Evolutionary conservation across 106 monocot species (phyloP).

Genomic region (Posidonia australis): DNA sequence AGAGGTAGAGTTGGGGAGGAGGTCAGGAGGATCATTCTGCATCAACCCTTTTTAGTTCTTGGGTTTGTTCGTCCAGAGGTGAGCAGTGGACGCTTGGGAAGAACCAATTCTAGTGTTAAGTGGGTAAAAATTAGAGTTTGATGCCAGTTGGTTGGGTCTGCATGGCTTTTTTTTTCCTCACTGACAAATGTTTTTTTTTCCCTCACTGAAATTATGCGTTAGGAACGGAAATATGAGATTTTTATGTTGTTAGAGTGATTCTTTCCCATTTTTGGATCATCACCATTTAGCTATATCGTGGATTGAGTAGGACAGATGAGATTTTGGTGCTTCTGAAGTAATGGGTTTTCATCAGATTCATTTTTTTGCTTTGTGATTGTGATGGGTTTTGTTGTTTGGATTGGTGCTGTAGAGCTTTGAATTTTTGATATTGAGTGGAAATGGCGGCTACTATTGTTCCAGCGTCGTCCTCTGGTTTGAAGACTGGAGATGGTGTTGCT

Average conservation of each 20-base stretch:
- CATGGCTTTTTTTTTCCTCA: too few relatives aligned
- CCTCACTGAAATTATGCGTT: too few relatives aligned
- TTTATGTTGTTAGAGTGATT: too few relatives aligned
- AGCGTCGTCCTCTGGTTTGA: slow-evolving; percentile 39
- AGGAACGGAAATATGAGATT: too few relatives aligned
- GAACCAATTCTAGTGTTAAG: too few relatives aligned
- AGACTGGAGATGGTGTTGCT: slow-evolving; percentile 13
- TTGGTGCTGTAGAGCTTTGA: not conserved
- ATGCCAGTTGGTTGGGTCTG: too few relatives aligned
- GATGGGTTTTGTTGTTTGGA: not conserved
- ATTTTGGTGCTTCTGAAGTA: not conserved
- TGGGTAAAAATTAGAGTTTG: too few relatives aligned
- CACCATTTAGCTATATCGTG: not conserved
- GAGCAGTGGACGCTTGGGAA: too few relatives aligned
- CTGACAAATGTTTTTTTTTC: too few relatives aligned
- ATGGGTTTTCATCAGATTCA: not conserved
- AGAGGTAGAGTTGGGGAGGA: too few relatives aligned
- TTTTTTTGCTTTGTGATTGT: not conserved
- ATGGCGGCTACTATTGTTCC: slow-evolving; percentile 47
- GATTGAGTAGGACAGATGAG: not conserved
- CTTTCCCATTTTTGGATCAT: too few relatives aligned
- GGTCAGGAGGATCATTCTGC: not conserved
- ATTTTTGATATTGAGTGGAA: not conserved
- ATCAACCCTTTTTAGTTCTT: not conserved
- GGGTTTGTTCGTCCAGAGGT: too few relatives aligned